phyloP scores from a whole-genome alignment of 768 basidiomycete genomes.

The Suillus fuscotomentosus region DNA sequence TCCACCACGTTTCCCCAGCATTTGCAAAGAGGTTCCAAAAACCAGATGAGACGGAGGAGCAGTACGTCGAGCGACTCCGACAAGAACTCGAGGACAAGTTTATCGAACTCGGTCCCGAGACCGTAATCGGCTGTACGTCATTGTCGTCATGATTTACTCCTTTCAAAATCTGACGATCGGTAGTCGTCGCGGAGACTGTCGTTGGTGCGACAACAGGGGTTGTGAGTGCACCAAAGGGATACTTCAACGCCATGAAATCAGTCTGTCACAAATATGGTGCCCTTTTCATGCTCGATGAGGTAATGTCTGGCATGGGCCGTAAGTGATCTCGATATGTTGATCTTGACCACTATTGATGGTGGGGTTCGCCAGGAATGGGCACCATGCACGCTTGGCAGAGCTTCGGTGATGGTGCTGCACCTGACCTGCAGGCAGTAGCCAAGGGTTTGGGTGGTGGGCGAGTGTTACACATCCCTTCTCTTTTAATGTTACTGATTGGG shows the following conservation, averaged over 20 bases:
- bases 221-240: conserved; percentile 76
- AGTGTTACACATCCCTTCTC: conserved; percentile 17
- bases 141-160: neutral
- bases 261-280: conserved; percentile 73
- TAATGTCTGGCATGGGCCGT: conserved; percentile 93
- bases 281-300: conserved; percentile 86
- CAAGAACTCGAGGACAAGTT: conserved; percentile 87
- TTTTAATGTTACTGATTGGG: conserved; percentile 2
- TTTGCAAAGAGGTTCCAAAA: conserved; percentile 79
- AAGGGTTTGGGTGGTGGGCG: conserved; percentile 91
- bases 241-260: conserved; percentile 82
- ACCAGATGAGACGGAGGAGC: conserved; percentile 67
- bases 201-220: conserved; percentile 84
- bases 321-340: conserved; percentile 29
- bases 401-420: conserved; percentile 71
- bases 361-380: conserved; percentile 63
- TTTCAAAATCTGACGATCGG: neutral
- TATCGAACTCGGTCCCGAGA: conserved; percentile 75
- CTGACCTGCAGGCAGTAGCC: conserved; percentile 86
- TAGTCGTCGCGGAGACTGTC: conserved; percentile 84
- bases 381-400: conserved; percentile 86
- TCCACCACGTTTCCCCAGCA: conserved; percentile 87
- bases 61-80: conserved; percentile 75
- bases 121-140: conserved; percentile 74
- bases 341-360: neutral